Base-by-base conservation (phyloP, 2,329 filamentous ascomycete species). In the Nigrospora oryzae region DNA sequence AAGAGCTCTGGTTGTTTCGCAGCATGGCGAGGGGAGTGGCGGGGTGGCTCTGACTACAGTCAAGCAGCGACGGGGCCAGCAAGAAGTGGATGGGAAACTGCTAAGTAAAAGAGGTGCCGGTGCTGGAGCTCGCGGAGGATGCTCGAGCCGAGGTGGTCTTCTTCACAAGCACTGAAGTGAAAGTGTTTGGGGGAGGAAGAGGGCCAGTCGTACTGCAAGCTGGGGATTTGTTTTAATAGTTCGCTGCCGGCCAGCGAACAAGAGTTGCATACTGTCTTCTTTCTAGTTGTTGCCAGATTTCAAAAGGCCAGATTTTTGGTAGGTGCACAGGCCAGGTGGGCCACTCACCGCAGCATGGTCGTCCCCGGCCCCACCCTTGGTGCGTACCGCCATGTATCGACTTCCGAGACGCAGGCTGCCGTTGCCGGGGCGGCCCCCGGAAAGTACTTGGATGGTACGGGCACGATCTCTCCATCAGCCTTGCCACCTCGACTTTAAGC, bases 1-100 rank as follows among this genome's bases (percentile, higher is more conserved):
- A 74, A 70, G 79, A 75, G 73, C 78, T 75, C 74, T 77, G 70
- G 63, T 81, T 83, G 63, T 73, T 68, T 61, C 69, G 67, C 68
- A 72, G 70, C 73, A 76, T 76, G 51, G 53, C 54, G 49, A 32
- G 33, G 12, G 19, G 28, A 11, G n/a, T 40, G 39, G 32, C 17
- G 34, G 40, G 33, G 40, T 15, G 33, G 19, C 19, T 23, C 19
- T 4, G 19, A 23, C 19, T 23, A 23, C 19, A 23, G 19, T 23
- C 19, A 23, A 23, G 19, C 19, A 23, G 19, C 19, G 19, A 23
- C 19, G 19, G 19, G 19, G 19, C 19, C 19, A 23, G 19, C 19
- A 6, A 23, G 6, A 23, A 6, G 19, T 23, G 6, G 19, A 23
- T 4, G 19, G 19, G 19, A 23, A 23, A 23, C 19, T 23, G 19